A percentile compares a stretch with the other conserved stretches of the same genome.
Evolutionary conservation across 2,329 filamentous ascomycete species (phyloP).

Genomic region (Penicillium sp.): DNA sequence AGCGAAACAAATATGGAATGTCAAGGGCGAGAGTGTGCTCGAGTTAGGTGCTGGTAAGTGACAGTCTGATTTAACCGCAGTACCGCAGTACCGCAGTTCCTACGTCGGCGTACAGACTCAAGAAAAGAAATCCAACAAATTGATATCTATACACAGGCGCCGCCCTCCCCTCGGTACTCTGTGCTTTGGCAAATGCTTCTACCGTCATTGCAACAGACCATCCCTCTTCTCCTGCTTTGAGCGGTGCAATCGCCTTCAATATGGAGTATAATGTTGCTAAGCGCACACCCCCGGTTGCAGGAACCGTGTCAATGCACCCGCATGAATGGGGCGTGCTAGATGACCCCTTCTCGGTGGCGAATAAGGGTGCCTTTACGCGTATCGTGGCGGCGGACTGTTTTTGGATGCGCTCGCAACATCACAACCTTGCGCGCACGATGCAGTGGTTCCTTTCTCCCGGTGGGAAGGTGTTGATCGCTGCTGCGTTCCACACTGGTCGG

Average conservation of each 20-base stretch:
- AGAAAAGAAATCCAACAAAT: too few species aligned
- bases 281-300: background rate
- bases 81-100: too few species aligned
- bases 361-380: constrained; percentile 49
- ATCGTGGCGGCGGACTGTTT: constrained; percentile 62
- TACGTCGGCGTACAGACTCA: too few species aligned
- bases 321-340: constrained; percentile 55
- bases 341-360: constrained; percentile 38
- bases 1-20: constrained; percentile 38
- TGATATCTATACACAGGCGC: constrained; percentile 34
- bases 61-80: too few species aligned
- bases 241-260: constrained; percentile 48
- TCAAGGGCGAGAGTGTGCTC: constrained; percentile 53
- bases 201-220: constrained; percentile 53
- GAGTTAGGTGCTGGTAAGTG: constrained; percentile 62
- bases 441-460: constrained; percentile 52
- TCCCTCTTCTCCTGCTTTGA: constrained; percentile 43
- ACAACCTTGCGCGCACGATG: constrained; percentile 56
- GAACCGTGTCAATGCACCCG: constrained; percentile 44
- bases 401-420: constrained; percentile 60
- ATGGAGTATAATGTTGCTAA: constrained; percentile 46
- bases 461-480: constrained; percentile 51
- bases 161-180: constrained; percentile 43
- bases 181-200: constrained; percentile 37
- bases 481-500: constrained; percentile 61